Conservation (phyloP, 129 eudicot genomes). For the Chrysanthemum lavandulifolium region DNA sequence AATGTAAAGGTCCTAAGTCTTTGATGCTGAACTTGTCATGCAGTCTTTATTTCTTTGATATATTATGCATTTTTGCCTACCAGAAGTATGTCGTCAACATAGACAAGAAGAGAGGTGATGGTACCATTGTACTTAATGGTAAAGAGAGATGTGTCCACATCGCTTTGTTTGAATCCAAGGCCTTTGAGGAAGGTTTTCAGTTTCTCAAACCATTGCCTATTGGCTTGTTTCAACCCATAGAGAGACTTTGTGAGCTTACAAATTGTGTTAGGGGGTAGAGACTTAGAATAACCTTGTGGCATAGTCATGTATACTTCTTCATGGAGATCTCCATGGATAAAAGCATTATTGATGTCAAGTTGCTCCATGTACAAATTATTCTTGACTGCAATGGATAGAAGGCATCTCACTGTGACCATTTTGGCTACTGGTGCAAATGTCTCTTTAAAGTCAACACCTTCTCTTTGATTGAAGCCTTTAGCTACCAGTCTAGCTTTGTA, state of each 20-base stretch:
- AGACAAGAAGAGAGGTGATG: not conserved
- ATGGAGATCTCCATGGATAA: not conserved
- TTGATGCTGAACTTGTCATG: not conserved
- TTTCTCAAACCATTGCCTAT: not conserved
- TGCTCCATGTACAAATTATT: not conserved
- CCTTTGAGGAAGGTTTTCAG: not conserved
- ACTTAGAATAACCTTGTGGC: not conserved
- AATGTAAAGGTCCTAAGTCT: not conserved
- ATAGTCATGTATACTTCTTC: not conserved
- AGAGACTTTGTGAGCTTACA: not conserved
- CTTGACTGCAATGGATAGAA: not conserved
- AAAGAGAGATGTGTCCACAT: not conserved
- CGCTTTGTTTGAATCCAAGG: not conserved
- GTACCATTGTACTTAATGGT: not conserved
- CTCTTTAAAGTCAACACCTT: not conserved
- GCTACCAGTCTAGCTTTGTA: not conserved
- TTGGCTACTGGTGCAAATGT: too few relatives aligned
- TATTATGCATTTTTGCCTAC: not conserved
- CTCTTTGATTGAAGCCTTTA: not conserved
- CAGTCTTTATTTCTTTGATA: not conserved
- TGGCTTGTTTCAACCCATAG: not conserved
- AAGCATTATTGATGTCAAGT: not conserved
- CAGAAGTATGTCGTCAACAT: not conserved
- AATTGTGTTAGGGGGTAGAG: not conserved
- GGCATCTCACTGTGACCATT: not conserved